Evolutionary conservation across 176 grass and related monocot species (phyloP), one percentile per base, ranked within the genome.

Genomic region (Thalia dealbata): DNA sequence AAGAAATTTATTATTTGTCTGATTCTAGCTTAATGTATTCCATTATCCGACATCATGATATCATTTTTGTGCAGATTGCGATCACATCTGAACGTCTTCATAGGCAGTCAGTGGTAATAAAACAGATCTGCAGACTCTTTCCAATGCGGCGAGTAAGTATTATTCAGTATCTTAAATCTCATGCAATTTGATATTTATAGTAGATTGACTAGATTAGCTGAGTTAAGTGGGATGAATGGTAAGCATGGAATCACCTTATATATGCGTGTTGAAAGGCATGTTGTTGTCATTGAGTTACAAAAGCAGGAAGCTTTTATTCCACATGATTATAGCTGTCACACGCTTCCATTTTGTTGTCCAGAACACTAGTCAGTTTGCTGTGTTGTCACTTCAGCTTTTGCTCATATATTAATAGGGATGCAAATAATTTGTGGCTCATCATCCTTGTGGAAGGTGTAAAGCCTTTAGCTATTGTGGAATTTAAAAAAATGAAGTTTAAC

Each of bases 61-160:
- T 52, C 52, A 14, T n/a, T 61, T 46, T 60, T 29, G 77, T 79
- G 70, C 90, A 99, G 95, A 87, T 99, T 90, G 75, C 95, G 71
- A 78, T 87, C 75, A 87, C 87, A 23, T 91, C 88, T 4, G 81
- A 95, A 71, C 74, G 81, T 42, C 75, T 99, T 35, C 85, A 95
- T 72, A 86, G 77, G 71, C 95, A 95, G 76, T 88, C 87, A 64
- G 83, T 93, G 82, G 78, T 85, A 80, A 78, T 99, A 56, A 99
- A 95, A 73, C 95, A 99, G 73, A 89, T 99, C 43, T 93, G 83
- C 72, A 88, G 73, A 69, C 72, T 99, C 69, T 99, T 95, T 46
- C 90, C 87, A 69, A 85, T 99, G 83, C 85, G 75, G 46, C 85
- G 77, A 56, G 95, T 91, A 87, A 89, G 87, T 91, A 38, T 12